A percentile compares a stretch with the other conserved stretches of the same genome.
Conservation (phyloP, 768 basidiomycete genomes). For the Hysterangium stoloniferum region DNA sequence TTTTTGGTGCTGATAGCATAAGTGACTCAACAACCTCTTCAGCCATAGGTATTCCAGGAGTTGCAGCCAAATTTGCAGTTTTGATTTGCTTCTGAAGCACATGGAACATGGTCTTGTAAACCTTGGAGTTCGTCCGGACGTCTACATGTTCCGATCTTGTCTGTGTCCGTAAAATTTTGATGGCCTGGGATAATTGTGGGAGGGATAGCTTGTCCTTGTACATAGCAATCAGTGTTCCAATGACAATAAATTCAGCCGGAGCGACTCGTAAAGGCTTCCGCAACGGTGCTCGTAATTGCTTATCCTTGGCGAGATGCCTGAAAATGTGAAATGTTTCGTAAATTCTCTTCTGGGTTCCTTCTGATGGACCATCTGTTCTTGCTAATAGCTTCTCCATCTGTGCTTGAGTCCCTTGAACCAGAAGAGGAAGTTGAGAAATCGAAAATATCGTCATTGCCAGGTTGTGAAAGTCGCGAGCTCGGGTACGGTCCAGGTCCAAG, state of each 20-base stretch:
- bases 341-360: constrained; percentile 27
- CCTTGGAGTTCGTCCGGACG: constrained; percentile 8
- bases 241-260: constrained; percentile 61
- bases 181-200: constrained; percentile 35
- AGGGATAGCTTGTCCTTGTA: constrained; percentile 29
- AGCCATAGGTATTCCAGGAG: not conserved
- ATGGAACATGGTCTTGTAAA: constrained; percentile 6
- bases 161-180: constrained; percentile 18
- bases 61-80: not conserved
- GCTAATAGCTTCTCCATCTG: constrained; percentile 45
- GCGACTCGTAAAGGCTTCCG: constrained; percentile 42
- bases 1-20: not conserved
- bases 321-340: constrained; percentile 41
- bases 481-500: constrained; percentile 45
- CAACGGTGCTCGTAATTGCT: constrained; percentile 30
- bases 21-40: not conserved
- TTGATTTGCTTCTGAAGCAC: not conserved
- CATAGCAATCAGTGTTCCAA: constrained; percentile 45
- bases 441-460: constrained; percentile 46
- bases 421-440: constrained; percentile 35
- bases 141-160: constrained; percentile 3
- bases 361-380: constrained; percentile 28
- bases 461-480: constrained; percentile 52
- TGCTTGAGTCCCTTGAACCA: constrained; percentile 20
- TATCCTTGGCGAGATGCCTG: constrained; percentile 34